These are phyloP conservation scores for Boletus pseudopeckii DNA, from an alignment of 768 basidiomycete genomes.

Conservation along the genomic window DNA sequence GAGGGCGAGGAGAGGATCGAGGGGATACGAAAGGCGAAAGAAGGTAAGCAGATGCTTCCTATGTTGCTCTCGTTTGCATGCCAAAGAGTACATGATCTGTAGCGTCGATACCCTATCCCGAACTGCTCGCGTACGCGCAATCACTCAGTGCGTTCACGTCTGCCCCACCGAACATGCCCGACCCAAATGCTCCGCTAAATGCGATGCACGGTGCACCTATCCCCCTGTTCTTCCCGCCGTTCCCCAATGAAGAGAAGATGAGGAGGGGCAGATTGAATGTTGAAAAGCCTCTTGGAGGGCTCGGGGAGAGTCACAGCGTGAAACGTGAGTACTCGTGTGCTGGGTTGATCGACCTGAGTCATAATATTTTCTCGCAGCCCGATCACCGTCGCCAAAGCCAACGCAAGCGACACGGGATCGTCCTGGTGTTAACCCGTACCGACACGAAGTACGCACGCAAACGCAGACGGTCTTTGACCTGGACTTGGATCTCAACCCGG, in stretches of 20 bases:
- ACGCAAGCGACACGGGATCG: slow-evolving; percentile 44
- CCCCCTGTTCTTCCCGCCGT: slow-evolving; percentile 84
- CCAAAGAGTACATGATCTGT: background rate
- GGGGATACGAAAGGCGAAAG: slow-evolving; percentile 67
- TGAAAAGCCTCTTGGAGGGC: slow-evolving; percentile 71
- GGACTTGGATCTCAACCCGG: slow-evolving; percentile 83
- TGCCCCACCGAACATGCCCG: slow-evolving; percentile 85
- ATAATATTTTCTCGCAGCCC: slow-evolving; percentile 40
- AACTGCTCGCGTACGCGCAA: slow-evolving; percentile 80
- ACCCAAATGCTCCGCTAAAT: slow-evolving; percentile 48
- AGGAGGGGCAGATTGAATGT: slow-evolving; percentile 75
- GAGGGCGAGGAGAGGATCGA: slow-evolving; percentile 74
- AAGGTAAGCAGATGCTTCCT: slow-evolving; percentile 44
- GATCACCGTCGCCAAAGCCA: slow-evolving; percentile 56
- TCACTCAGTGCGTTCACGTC: slow-evolving; percentile 84
- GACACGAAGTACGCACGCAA: slow-evolving; percentile 62
- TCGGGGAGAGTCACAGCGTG: slow-evolving; percentile 83
- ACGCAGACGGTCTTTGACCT: slow-evolving; percentile 69
- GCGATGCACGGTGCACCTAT: slow-evolving; percentile 61
- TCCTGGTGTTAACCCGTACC: slow-evolving; percentile 63
- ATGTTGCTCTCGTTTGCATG: background rate
- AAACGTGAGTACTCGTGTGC: slow-evolving; percentile 46
- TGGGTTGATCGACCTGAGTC: background rate
- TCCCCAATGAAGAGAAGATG: slow-evolving; percentile 92
- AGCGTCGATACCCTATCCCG: slow-evolving; percentile 82